Evolutionary conservation across 176 grass and related monocot species (phyloP), one percentile per base, ranked within the genome.

Genomic region (Tillandsia fasciculata): DNA sequence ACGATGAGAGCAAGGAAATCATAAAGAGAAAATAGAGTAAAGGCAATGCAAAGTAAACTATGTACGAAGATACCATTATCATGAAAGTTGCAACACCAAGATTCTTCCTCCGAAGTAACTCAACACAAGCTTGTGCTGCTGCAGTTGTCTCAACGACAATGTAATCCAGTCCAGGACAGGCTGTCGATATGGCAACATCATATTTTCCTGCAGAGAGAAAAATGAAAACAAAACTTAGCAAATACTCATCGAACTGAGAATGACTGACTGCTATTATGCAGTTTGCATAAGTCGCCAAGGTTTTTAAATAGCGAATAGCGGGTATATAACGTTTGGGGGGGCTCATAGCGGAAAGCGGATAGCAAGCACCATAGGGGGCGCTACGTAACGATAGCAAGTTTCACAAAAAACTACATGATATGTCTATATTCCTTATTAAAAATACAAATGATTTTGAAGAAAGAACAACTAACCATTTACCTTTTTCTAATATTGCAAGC

Each of bases 121-220:
- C 89, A 79, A 99, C 78, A 26, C 94, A 99, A 59, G 89, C 84
- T 83, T 99, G 89, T 50, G 94, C 94, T 5, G 86, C 85, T 83
- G 81, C 79, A 78, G 90, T 87, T 67, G 94, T 99, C 81, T 93
- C 94, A 67, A 99, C 89, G 48, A 93, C 79, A 78, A 93, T 99
- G 83, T 81, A 83, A 68, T 99, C 80, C 69, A 99, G 89, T 3
- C 84, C 94, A 80, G 53, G 15, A 10, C 79, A 82, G 51, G 91
- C 88, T 53, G 94, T 90, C 53, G 89, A 99, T 83, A 93, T 88
- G 61, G 94, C 89, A 14, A 99, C 83, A 61, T 93, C 94, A 61
- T 99, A 99, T 74, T 99, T 99, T 73, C 84, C 94, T 99, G 83
- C 72, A 77, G 51, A 7, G 12, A 63, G 28, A 64, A n/a, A 50